A percentile compares a stretch with the other conserved stretches of the same genome.
phyloP scores from a whole-genome alignment of 31 red algal genomes.

The Endocladia muricata region DNA sequence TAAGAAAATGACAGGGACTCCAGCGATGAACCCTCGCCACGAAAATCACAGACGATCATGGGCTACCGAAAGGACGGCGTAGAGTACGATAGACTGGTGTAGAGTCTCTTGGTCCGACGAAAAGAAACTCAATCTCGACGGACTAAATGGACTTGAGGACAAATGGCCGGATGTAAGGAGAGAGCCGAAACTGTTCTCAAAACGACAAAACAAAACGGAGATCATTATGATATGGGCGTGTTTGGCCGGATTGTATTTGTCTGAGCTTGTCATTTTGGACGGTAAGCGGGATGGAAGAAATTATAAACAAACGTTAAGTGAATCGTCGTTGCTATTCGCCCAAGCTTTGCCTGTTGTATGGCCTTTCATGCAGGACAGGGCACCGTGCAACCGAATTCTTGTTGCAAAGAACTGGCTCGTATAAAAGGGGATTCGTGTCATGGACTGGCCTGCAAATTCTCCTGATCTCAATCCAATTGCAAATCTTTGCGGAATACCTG shows the following conservation, averaged over 20 bases:
- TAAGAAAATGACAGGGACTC: neutral
- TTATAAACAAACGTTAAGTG: slow-evolving; percentile 1
- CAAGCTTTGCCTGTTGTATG: neutral
- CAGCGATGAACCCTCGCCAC: neutral
- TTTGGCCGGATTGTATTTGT: neutral
- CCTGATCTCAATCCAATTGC: slow-evolving; percentile 10
- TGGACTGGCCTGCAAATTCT: slow-evolving; percentile 14
- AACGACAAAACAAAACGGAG: neutral
- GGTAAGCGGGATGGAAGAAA: neutral
- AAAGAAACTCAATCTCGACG: neutral
- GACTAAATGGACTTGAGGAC: neutral
- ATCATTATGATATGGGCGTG: neutral
- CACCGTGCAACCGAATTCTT: neutral
- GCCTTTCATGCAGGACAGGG: neutral
- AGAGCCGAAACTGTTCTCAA: neutral
- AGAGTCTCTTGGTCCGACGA: neutral
- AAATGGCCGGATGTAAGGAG: neutral
- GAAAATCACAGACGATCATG: neutral
- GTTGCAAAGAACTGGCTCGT: neutral
- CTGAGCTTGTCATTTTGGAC: neutral
- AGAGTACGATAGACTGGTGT: neutral
- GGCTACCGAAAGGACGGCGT: neutral
- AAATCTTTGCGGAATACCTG: slow-evolving; percentile 1
- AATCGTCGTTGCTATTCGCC: neutral
- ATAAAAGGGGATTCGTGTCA: neutral